Percentiles rank a stretch among this genome's conserved stretches.
Evolutionary conservation across 2,329 filamentous ascomycete genomes (phyloP).

Genomic region (Penicillium sp.): DNA sequence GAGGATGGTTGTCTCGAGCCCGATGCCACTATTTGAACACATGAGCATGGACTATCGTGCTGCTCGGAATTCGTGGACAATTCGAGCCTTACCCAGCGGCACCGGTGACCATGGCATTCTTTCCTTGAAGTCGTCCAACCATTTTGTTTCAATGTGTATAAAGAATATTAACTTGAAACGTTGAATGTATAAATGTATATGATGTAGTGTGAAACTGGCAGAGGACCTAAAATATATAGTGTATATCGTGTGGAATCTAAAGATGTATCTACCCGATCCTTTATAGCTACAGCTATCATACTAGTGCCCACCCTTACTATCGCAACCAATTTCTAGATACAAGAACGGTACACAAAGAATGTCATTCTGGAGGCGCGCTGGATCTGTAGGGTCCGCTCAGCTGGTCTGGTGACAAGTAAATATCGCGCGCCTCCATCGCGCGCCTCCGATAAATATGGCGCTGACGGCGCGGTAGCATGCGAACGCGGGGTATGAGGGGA

Average conservation of each 20-base stretch:
- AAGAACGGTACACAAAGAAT: neutral
- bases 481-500: conserved; percentile 3
- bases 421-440: too few relatives aligned
- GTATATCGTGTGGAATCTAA: too few relatives aligned
- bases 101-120: conserved; percentile 76
- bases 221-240: too few relatives aligned
- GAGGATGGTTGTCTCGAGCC: conserved; percentile 85
- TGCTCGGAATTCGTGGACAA: too few relatives aligned
- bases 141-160: conserved; percentile 7
- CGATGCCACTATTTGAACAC: conserved; percentile 69
- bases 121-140: conserved; percentile 59
- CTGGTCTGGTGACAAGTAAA: neutral
- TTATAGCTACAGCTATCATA: too few relatives aligned
- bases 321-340: neutral
- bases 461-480: neutral
- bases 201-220: too few relatives aligned
- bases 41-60: too few relatives aligned
- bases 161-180: neutral
- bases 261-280: too few relatives aligned
- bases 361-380: neutral
- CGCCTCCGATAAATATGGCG: neutral
- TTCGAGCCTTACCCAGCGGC: conserved; percentile 81
- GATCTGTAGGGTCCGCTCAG: neutral
- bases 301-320: too few relatives aligned
- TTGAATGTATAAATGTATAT: neutral